Evolutionary conservation across 2,329 filamentous ascomycete genomes (phyloP).

Genomic region (Alternaria rosae): DNA sequence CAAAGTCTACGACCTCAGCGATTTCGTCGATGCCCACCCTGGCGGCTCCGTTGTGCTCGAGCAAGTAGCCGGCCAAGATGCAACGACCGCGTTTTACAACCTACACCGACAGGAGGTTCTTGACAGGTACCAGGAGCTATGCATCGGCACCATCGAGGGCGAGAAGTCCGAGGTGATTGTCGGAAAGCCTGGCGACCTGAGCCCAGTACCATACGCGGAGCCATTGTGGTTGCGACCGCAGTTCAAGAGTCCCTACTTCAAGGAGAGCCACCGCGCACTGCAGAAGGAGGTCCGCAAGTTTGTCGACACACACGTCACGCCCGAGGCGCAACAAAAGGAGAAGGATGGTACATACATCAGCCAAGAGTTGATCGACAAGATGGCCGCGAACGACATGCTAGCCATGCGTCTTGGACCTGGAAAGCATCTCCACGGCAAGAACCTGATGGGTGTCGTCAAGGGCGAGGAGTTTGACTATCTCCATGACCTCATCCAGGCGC

Average conservation of each 20-base stretch:
- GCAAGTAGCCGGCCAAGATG: conserved; percentile 82
- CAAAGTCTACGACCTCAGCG: conserved; percentile 84
- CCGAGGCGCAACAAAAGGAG: conserved; percentile 80
- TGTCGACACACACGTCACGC: conserved; percentile 72
- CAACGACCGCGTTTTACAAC: conserved; percentile 87
- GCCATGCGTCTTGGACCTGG: conserved; percentile 86
- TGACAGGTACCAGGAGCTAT: conserved; percentile 76
- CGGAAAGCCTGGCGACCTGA: conserved; percentile 74
- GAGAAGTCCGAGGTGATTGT: conserved; percentile 78
- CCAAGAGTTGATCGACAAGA: conserved; percentile 76
- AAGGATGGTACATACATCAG: conserved; percentile 73
- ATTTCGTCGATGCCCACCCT: conserved; percentile 85
- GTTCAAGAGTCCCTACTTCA: conserved; percentile 83
- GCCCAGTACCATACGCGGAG: conserved; percentile 82
- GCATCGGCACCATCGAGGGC: conserved; percentile 76
- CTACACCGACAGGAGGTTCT: conserved; percentile 91
- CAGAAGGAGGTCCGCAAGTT: conserved; percentile 76
- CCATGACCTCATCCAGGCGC: conserved; percentile 78
- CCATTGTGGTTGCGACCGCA: conserved; percentile 80
- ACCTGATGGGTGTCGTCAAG: conserved; percentile 72
- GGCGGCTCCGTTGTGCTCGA: conserved; percentile 80
- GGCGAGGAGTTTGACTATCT: conserved; percentile 88
- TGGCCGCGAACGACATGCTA: conserved; percentile 76
- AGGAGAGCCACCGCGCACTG: conserved; percentile 73
- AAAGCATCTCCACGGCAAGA: conserved; percentile 77